A percentile compares a stretch with the other conserved stretches of the same genome.
Evolutionary conservation across 257 asterid genomes (phyloP).

Genomic region (Verbascum thapsus): DNA sequence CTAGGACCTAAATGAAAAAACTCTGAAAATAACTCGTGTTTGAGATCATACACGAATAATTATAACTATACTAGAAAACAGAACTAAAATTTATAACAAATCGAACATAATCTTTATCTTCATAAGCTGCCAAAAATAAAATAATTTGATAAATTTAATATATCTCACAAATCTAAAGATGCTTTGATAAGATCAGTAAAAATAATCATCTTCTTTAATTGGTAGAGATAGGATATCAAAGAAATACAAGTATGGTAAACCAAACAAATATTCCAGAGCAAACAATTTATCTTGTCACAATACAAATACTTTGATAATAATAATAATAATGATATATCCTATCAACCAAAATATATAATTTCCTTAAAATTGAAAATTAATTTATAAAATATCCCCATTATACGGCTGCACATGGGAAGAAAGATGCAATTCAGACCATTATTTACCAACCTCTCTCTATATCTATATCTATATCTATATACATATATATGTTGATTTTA

Average conservation of each 20-base stretch:
- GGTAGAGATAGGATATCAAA: not conserved
- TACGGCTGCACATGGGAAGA: conserved; percentile 52
- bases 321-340: not conserved
- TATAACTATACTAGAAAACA: too few relatives aligned
- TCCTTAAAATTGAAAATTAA: not conserved
- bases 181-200: conserved; percentile 9
- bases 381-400: too few relatives aligned
- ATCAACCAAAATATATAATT: conserved; percentile 16
- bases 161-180: conserved; percentile 15
- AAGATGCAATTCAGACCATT: conserved; percentile 47
- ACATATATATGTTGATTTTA: conserved; percentile 35
- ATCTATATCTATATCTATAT: conserved; percentile 12
- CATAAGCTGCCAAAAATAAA: not conserved
- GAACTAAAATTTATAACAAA: not conserved
- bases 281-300: conserved; percentile 34
- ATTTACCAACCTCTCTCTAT: conserved; percentile 45
- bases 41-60: too few relatives aligned
- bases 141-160: not conserved
- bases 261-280: conserved; percentile 57
- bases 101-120: not conserved
- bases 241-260: conserved; percentile 31
- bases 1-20: too few relatives aligned
- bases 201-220: conserved; percentile 18
- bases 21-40: too few relatives aligned
- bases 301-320: conserved; percentile 22